These are phyloP conservation scores for Penicillium roqueforti DNA, from an alignment of 495 filamentous ascomycete species.

Conservation along the genomic window DNA sequence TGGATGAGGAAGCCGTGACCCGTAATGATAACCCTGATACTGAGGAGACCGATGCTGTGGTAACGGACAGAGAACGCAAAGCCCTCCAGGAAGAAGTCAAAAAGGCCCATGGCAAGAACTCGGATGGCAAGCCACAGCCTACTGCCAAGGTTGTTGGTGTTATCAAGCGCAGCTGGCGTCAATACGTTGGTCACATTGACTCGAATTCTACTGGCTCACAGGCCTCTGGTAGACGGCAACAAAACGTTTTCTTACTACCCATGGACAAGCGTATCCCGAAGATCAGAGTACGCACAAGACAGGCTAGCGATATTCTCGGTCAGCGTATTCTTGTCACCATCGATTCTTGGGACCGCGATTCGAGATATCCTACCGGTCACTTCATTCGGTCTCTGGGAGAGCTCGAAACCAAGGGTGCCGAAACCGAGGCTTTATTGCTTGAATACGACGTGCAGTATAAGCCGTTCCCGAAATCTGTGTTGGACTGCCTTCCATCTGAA, in stretches of 20 bases:
- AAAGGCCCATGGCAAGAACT: conserved; percentile 71
- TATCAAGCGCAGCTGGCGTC: conserved; percentile 92
- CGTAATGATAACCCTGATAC: conserved; percentile 88
- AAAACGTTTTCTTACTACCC: conserved; percentile 88
- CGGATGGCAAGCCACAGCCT: conserved; percentile 78
- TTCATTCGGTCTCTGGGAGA: conserved; percentile 92
- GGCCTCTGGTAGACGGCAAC: conserved; percentile 71
- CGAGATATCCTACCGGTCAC: conserved; percentile 87
- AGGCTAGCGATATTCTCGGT: conserved; percentile 80
- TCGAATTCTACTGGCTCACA: conserved; percentile 72
- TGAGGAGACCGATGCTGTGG: conserved; percentile 69
- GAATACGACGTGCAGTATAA: conserved; percentile 98
- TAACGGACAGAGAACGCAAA: conserved; percentile 79
- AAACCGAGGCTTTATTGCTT: conserved; percentile 89
- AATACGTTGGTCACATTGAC: conserved; percentile 95
- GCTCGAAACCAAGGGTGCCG: conserved; percentile 88
- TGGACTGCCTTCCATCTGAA: conserved; percentile 87
- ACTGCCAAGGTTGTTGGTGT: conserved; percentile 91
- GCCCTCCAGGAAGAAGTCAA: conserved; percentile 88
- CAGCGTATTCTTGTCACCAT: conserved; percentile 94
- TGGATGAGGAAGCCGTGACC: conserved; percentile 89
- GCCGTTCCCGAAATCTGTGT: conserved; percentile 89
- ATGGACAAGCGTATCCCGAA: conserved; percentile 98
- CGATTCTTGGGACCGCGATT: conserved; percentile 90
- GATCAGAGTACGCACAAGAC: conserved; percentile 85